phyloP scores from a whole-genome alignment of 176 grass and related monocot species.

The Triticum turgidum region DNA sequence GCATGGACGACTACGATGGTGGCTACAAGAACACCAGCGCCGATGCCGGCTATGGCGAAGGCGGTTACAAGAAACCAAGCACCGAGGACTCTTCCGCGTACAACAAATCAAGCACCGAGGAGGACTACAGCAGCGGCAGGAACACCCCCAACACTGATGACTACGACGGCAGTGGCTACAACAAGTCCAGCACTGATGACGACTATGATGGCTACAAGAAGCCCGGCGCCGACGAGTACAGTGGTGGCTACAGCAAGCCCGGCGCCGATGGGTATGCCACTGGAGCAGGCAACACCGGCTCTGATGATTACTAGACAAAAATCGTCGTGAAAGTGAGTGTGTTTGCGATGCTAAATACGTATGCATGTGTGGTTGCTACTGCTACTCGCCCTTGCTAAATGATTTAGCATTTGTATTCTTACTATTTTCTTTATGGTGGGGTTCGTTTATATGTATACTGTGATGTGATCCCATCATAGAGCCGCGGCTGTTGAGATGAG shows the following conservation, averaged over 20 bases:
- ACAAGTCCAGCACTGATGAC: not conserved
- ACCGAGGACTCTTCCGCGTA: not conserved
- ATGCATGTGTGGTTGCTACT: not conserved
- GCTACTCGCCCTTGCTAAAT: not conserved
- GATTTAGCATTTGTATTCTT: no score
- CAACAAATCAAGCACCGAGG: not conserved
- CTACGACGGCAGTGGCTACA: not conserved
- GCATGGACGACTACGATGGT: not conserved
- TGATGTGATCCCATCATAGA: not conserved
- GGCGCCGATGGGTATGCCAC: not conserved
- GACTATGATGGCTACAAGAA: not conserved
- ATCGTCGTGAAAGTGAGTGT: not conserved
- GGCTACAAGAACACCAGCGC: not conserved
- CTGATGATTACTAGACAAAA: slow-evolving; percentile 9
- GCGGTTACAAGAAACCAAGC: not conserved
- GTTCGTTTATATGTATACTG: no score
- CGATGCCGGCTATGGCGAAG: not conserved
- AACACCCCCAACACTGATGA: not conserved
- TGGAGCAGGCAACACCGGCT: not conserved
- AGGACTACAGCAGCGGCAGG: not conserved
- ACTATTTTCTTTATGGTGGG: not conserved
- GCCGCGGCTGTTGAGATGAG: not conserved
- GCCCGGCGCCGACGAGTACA: not conserved
- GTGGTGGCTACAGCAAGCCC: not conserved
- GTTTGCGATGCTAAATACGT: not conserved